A percentile compares a stretch with the other conserved stretches of the same genome.
phyloP scores from a whole-genome alignment of 1,284 basidiomycete species.

The Pyrrhoderma noxium region DNA sequence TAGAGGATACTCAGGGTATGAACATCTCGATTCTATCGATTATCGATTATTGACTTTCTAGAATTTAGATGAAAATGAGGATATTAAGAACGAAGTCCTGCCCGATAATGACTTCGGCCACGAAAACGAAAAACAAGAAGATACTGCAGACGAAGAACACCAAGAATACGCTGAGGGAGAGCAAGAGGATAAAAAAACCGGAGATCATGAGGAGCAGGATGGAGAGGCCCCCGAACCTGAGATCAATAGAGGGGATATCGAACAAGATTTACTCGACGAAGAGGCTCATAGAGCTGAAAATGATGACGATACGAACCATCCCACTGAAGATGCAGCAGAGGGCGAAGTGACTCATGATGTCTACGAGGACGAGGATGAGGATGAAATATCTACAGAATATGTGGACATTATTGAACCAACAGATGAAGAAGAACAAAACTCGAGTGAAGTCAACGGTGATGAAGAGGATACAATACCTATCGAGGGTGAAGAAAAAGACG shows the following conservation, averaged over 20 bases:
- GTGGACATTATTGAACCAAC: slow-evolving; percentile 24
- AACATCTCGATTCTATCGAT: slow-evolving; percentile 15
- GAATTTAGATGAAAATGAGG: slow-evolving; percentile 15
- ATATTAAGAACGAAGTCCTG: not conserved
- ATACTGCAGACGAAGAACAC: not conserved
- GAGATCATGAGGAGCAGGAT: too few species aligned
- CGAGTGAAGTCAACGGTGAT: slow-evolving; percentile 19
- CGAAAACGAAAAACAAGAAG: slow-evolving; percentile 12
- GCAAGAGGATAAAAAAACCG: not conserved
- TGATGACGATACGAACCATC: too few species aligned
- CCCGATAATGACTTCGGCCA: not conserved
- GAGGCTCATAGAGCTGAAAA: too few species aligned
- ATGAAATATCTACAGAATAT: slow-evolving; percentile 17
- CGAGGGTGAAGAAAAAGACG: slow-evolving; percentile 25
- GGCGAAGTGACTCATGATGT: too few species aligned
- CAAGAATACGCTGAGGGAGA: slow-evolving; percentile 17
- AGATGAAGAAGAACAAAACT: slow-evolving; percentile 21
- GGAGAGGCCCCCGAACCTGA: too few species aligned
- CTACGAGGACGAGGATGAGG: slow-evolving; percentile 17
- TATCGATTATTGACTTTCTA: not conserved
- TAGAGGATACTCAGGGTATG: slow-evolving; percentile 14
- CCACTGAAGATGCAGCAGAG: too few species aligned
- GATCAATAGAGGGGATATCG: too few species aligned
- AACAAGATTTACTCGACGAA: too few species aligned
- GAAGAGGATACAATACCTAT: slow-evolving; percentile 27